Evolutionary conservation across 2,329 filamentous ascomycete species (phyloP).

Genomic region (Knoxdaviesia capensis): DNA sequence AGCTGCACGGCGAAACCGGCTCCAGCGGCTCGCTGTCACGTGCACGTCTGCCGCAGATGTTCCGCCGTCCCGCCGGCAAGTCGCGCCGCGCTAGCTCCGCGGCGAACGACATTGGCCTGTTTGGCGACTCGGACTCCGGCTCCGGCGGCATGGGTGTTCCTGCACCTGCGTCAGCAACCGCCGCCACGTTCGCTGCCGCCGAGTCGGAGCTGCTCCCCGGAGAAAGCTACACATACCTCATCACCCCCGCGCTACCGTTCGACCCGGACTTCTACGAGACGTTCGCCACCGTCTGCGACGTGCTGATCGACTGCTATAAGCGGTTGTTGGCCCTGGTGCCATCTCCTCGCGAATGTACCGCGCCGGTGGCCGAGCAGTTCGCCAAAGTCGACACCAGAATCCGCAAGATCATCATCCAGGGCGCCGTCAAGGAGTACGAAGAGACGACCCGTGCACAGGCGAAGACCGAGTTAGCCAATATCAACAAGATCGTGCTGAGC

Average conservation of each 20-base stretch:
- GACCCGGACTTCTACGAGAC: slow-evolving; percentile 96
- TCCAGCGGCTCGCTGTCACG: slow-evolving; percentile 50
- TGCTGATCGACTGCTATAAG: slow-evolving; percentile 80
- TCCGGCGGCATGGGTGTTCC: slow-evolving; percentile 7
- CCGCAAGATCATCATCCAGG: slow-evolving; percentile 73
- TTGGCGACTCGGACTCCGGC: slow-evolving; percentile 11
- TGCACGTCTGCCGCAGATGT: slow-evolving; percentile 68
- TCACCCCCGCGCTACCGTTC: slow-evolving; percentile 86
- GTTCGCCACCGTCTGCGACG: slow-evolving; percentile 87
- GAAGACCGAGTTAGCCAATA: slow-evolving; percentile 63
- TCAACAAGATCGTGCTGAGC: slow-evolving; percentile 76
- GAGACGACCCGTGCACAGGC: slow-evolving; percentile 59
- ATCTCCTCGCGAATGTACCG: slow-evolving; percentile 52
- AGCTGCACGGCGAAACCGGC: slow-evolving; percentile 63
- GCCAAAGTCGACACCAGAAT: slow-evolving; percentile 73
- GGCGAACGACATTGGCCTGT: slow-evolving; percentile 16
- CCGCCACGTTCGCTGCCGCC: slow-evolving; percentile 37
- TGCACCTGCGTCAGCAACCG: slow-evolving; percentile 14
- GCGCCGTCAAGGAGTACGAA: slow-evolving; percentile 82
- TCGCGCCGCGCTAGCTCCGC: slow-evolving; percentile 31
- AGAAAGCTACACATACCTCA: slow-evolving; percentile 71
- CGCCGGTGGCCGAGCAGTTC: slow-evolving; percentile 63
- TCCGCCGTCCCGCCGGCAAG: slow-evolving; percentile 45
- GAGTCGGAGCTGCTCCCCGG: slow-evolving; percentile 52
- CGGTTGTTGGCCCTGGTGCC: slow-evolving; percentile 56